A percentile compares a stretch with the other conserved stretches of the same genome.
phyloP scores from a whole-genome alignment of 2,329 filamentous ascomycete species.

The Colletotrichum sp. region DNA sequence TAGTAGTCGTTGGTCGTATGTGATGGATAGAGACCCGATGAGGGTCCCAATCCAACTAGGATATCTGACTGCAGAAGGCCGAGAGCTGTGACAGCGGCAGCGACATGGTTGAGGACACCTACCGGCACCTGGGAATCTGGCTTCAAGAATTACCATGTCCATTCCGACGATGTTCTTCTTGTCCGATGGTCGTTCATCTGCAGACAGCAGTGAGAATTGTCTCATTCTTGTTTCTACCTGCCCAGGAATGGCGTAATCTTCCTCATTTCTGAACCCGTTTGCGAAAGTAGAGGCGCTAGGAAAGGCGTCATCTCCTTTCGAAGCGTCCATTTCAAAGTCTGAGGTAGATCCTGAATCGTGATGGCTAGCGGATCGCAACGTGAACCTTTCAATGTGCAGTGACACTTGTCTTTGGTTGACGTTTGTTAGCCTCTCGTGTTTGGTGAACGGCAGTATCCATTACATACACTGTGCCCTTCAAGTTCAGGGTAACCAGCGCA shows the following conservation, averaged over 20 bases:
- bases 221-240: not conserved
- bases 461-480: not conserved
- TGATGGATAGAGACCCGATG: not conserved
- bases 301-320: not conserved
- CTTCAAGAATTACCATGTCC: not conserved
- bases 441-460: no score
- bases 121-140: not conserved
- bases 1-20: not conserved
- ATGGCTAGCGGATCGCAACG: fast-evolving
- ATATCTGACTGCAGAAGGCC: not conserved
- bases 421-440: no score
- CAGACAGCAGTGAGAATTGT: not conserved
- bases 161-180: no score
- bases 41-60: not conserved
- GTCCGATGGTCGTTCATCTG: not conserved
- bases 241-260: no score
- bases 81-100: not conserved
- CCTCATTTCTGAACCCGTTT: not conserved
- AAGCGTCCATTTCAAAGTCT: no score
- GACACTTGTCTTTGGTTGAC: not conserved
- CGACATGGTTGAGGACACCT: not conserved
- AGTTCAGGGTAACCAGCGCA: not conserved
- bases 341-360: not conserved
- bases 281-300: fast-evolving
- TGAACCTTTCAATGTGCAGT: not conserved